These are phyloP conservation scores for Diaporthe vexans DNA, from an alignment of 2,329 filamentous ascomycete genomes.

Conservation along the genomic window DNA sequence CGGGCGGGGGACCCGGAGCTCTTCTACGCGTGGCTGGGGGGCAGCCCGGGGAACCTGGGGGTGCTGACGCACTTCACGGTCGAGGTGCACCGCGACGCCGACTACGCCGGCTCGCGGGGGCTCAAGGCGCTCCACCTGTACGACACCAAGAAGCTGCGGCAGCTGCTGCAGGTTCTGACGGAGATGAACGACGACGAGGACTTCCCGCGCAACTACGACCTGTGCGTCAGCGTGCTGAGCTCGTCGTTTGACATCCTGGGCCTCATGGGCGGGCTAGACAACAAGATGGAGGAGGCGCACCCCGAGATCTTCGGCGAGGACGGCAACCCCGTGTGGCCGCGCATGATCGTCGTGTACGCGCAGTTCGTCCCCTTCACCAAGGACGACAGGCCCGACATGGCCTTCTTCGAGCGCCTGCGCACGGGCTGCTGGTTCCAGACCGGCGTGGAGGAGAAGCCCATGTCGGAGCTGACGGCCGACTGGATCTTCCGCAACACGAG, in stretches of 20 bases:
- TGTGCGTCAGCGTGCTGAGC: constrained; percentile 62
- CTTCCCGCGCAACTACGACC: constrained; percentile 61
- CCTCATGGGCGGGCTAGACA: constrained; percentile 53
- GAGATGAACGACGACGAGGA: constrained; percentile 59
- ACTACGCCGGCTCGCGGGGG: constrained; percentile 56
- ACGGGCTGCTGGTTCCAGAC: constrained; percentile 47
- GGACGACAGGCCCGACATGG: constrained; percentile 52
- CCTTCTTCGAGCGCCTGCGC: constrained; percentile 56
- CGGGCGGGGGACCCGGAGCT: constrained; percentile 66
- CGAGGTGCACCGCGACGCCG: constrained; percentile 49
- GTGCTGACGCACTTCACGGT: constrained; percentile 68
- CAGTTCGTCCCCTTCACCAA: constrained; percentile 60
- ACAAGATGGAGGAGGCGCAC: constrained; percentile 53
- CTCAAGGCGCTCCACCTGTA: constrained; percentile 60
- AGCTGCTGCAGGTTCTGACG: constrained; percentile 56
- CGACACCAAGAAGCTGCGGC: constrained; percentile 53
- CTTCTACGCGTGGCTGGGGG: constrained; percentile 71
- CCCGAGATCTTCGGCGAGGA: constrained; percentile 54
- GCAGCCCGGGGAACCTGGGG: constrained; percentile 70
- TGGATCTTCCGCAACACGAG: constrained; percentile 61
- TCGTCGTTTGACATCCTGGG: constrained; percentile 52
- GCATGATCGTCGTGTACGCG: constrained; percentile 60
- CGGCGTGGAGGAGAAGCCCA: constrained; percentile 55
- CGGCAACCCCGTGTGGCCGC: constrained; percentile 54
- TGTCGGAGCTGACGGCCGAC: constrained; percentile 59